These are phyloP conservation scores for Trichoderma reesei DNA, from an alignment of 495 filamentous ascomycete genomes.

Conservation along the genomic window DNA sequence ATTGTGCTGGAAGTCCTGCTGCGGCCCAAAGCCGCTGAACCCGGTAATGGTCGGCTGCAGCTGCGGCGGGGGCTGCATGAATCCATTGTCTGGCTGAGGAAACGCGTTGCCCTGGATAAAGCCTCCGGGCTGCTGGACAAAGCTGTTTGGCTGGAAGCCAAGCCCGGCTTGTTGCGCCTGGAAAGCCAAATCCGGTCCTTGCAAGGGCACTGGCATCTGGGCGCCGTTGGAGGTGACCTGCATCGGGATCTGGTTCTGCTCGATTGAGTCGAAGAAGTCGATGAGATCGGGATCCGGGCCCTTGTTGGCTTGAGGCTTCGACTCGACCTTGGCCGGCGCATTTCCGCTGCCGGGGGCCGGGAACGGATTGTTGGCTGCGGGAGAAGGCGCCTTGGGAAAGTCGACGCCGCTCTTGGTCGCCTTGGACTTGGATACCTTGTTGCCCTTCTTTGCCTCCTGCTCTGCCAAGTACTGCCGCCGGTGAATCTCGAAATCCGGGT, in stretches of 20 bases:
- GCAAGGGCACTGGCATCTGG: background rate
- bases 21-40: constrained; percentile 78
- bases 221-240: constrained; percentile 29
- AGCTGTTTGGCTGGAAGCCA: constrained; percentile 44
- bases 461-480: constrained; percentile 81
- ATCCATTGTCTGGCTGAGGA: constrained; percentile 29
- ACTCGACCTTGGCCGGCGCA: constrained; percentile 13
- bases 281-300: constrained; percentile 77
- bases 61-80: constrained; percentile 32
- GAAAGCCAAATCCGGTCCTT: constrained; percentile 16
- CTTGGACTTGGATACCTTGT: constrained; percentile 22
- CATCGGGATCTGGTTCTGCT: constrained; percentile 79
- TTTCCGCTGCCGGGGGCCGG: constrained; percentile 18
- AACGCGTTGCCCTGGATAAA: constrained; percentile 41
- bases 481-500: constrained; percentile 92
- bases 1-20: constrained; percentile 45
- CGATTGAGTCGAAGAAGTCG: constrained; percentile 97
- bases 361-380: constrained; percentile 25
- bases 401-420: constrained; percentile 18
- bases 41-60: constrained; percentile 61
- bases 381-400: constrained; percentile 19
- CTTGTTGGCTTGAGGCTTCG: constrained; percentile 33
- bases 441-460: constrained; percentile 68
- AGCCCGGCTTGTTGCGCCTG: constrained; percentile 20
- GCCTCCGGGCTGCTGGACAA: constrained; percentile 33